Evolutionary conservation across 106 monocot genomes (phyloP).

Genomic region (Cymbidium sinense): DNA sequence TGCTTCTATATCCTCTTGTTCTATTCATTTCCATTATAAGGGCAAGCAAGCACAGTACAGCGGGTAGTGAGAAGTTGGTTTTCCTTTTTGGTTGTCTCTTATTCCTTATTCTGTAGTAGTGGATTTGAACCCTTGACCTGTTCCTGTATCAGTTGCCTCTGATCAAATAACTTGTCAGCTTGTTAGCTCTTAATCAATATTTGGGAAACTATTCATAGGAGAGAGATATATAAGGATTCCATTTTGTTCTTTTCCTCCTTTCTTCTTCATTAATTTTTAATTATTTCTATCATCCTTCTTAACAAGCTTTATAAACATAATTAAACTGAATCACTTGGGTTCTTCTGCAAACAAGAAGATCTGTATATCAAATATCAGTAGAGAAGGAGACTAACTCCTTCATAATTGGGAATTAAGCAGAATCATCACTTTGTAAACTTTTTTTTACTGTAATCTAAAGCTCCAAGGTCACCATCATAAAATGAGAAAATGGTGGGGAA

Average conservation of each 20-base stretch:
- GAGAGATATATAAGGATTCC: background rate
- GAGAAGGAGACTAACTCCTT: background rate
- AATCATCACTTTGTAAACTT: background rate
- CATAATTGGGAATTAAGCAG: background rate
- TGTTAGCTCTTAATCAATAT: background rate
- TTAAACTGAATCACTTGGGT: background rate
- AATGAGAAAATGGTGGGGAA: background rate
- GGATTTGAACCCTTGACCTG: background rate
- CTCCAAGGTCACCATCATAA: background rate
- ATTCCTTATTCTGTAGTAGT: background rate
- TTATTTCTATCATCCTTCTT: background rate
- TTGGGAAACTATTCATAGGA: background rate
- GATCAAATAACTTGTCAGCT: background rate
- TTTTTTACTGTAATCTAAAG: background rate
- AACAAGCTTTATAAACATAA: background rate
- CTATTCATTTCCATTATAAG: background rate
- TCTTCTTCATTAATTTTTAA: background rate
- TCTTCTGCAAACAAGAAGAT: background rate
- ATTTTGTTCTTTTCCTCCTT: background rate
- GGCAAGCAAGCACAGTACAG: background rate
- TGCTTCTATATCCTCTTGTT: background rate
- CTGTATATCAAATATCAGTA: background rate
- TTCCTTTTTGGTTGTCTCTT: background rate
- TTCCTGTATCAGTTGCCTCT: background rate
- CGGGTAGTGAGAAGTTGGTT: background rate